These are phyloP conservation scores for Dittrichia graveolens DNA, from an alignment of 129 eudicot genomes.

Conservation along the genomic window DNA sequence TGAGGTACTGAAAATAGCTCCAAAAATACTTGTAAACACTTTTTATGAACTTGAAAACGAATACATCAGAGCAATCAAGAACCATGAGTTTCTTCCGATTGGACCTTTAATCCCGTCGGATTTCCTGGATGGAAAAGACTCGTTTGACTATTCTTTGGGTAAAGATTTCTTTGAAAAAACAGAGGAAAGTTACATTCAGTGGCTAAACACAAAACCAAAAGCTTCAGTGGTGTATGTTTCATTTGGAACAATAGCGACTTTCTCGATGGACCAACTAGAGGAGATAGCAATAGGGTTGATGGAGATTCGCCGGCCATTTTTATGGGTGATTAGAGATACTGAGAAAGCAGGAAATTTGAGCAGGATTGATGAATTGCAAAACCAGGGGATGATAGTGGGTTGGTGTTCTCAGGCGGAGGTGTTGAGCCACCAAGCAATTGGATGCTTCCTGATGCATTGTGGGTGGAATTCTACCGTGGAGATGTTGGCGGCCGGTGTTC, in stretches of 20 bases:
- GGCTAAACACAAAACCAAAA: conserved; percentile 54
- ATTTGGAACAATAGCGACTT: conserved; percentile 60
- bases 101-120: conserved; percentile 70
- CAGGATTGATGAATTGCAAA: background rate
- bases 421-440: conserved; percentile 47
- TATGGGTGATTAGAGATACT: conserved; percentile 55
- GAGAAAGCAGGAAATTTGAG: conserved; percentile 18
- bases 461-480: conserved; percentile 80
- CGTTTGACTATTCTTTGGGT: conserved; percentile 34
- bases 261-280: conserved; percentile 43
- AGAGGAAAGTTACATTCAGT: conserved; percentile 23
- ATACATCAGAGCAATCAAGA: conserved; percentile 21
- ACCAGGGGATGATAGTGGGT: conserved; percentile 46
- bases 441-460: conserved; percentile 64
- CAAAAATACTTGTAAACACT: conserved; percentile 27
- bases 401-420: conserved; percentile 62
- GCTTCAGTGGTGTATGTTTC: conserved; percentile 54
- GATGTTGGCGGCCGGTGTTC: conserved; percentile 58
- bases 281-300: conserved; percentile 54
- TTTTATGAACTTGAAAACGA: conserved; percentile 31
- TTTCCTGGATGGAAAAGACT: conserved; percentile 39
- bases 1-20: background rate
- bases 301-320: conserved; percentile 33
- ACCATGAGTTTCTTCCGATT: conserved; percentile 25
- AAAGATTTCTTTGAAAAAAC: conserved; percentile 48